Base-by-base conservation (phyloP, 139 green algal species). In the Limnomonas spitsbergensis region DNA sequence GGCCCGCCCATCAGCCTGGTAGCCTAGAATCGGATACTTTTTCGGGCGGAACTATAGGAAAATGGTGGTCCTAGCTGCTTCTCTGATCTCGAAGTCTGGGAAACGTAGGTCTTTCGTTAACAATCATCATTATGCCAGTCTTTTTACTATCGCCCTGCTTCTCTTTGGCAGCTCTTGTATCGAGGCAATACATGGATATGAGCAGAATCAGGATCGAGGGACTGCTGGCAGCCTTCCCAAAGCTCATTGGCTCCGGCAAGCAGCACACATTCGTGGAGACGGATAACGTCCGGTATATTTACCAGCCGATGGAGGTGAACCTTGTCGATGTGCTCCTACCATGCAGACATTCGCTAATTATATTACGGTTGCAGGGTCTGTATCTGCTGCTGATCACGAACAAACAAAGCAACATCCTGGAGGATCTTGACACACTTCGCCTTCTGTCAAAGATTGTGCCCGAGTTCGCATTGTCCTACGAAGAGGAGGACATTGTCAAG, bases 251-350 rank as follows among this genome's bases (percentile, higher is more conserved):
- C 14, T 85, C 85, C 4, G 95, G 93, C 7, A 97, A 98, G 87
- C 96, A 99, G 90, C 96, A 99, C 86, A 99, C 96, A 0, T 99
- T 95, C 75, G 92, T 99, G 39, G 96, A 99, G 87, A 99, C 96
- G 32, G 96, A 99, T 77, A 98, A 97, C 70, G 95, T 99, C 39
- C 92, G 96, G 52, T 99, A 99, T 82, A 88, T 99, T 40, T 99
- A 99, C 81, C 96, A 99, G 83, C 95, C 96, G 2, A 90, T 99
- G 82, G 96, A 99, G 87, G 92, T 97, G n/a, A 29, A 20, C 47
- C 14, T 61, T 61, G 14, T 61, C 20, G 20, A 14, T 61, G 14
- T 61, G 47, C 14, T 61, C 20, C 14, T 61, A 29, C 47, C 14
- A 29, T 61, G 20, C 20, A 20, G 47, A 20, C 20, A 61, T 61